Evolutionary conservation across 2,329 filamentous ascomycete genomes (phyloP).

Genomic region (Bipolaris oryzae): DNA sequence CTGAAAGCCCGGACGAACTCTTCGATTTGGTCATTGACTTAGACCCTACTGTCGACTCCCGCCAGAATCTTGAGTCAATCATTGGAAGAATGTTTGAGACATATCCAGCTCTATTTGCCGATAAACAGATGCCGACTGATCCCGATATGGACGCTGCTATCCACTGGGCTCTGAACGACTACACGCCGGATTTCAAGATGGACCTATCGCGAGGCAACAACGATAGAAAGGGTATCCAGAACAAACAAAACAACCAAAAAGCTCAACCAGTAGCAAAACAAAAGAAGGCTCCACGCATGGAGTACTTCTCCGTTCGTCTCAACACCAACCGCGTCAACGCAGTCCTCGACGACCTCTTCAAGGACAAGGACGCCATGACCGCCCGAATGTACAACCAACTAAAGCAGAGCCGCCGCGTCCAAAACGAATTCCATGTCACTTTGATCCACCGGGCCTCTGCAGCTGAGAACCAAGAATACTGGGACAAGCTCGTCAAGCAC

Average conservation of each 20-base stretch:
- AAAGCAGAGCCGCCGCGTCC: slow-evolving; percentile 73
- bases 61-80: slow-evolving; percentile 82
- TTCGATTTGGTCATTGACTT: slow-evolving; percentile 89
- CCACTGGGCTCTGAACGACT: slow-evolving; percentile 73
- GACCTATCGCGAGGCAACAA: slow-evolving; percentile 64
- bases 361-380: slow-evolving; percentile 58
- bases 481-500: slow-evolving; percentile 72
- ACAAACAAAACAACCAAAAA: slow-evolving; percentile 27
- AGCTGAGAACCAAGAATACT: slow-evolving; percentile 69
- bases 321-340: slow-evolving; percentile 58
- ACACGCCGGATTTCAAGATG: slow-evolving; percentile 77
- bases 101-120: slow-evolving; percentile 76
- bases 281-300: slow-evolving; percentile 59
- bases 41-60: slow-evolving; percentile 76
- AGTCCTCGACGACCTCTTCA: slow-evolving; percentile 74
- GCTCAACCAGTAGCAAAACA: slow-evolving; percentile 50
- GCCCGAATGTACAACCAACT: slow-evolving; percentile 78
- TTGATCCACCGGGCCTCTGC: slow-evolving; percentile 79
- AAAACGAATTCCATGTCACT: slow-evolving; percentile 90
- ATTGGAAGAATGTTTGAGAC: slow-evolving; percentile 72
- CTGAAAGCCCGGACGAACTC: slow-evolving; percentile 72
- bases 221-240: slow-evolving; percentile 25
- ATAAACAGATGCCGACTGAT: slow-evolving; percentile 66
- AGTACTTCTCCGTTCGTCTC: slow-evolving; percentile 69
- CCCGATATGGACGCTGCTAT: slow-evolving; percentile 83